A percentile compares a stretch with the other conserved stretches of the same genome.
Conservation (phyloP, 2,329 filamentous ascomycete genomes). For the Epichloe festucae region DNA sequence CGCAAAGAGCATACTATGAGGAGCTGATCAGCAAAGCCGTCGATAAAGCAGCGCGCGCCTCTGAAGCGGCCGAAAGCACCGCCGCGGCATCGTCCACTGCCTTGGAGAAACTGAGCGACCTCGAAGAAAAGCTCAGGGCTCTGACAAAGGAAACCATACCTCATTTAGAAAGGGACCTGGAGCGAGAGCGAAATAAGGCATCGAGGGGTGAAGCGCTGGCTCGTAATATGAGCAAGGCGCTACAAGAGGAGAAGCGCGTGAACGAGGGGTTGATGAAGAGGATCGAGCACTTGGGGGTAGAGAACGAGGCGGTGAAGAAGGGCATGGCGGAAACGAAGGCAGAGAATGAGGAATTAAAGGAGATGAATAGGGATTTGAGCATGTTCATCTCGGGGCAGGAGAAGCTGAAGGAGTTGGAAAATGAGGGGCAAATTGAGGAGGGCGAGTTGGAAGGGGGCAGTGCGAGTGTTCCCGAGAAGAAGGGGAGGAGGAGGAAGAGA, state of each 20-base stretch:
- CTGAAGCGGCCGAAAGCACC: constrained; percentile 52
- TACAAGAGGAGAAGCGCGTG: constrained; percentile 78
- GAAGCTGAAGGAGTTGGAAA: constrained; percentile 60
- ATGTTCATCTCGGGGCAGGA: constrained; percentile 81
- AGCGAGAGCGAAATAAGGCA: constrained; percentile 53
- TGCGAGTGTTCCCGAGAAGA: constrained; percentile 50
- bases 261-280: constrained; percentile 68
- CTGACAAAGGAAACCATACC: constrained; percentile 47
- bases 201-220: constrained; percentile 65
- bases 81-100: constrained; percentile 35
- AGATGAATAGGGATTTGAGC: constrained; percentile 74
- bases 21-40: constrained; percentile 80
- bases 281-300: constrained; percentile 61
- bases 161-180: constrained; percentile 58
- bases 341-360: constrained; percentile 62
- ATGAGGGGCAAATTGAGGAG: constrained; percentile 42
- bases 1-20: constrained; percentile 86
- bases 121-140: constrained; percentile 35
- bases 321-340: constrained; percentile 43
- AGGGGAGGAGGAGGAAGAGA: constrained; percentile 36
- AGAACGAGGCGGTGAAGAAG: constrained; percentile 43
- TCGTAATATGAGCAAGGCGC: constrained; percentile 58
- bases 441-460: constrained; percentile 67
- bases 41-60: constrained; percentile 72
- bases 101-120: constrained; percentile 32